These are phyloP conservation scores for Chaetomium tenue DNA, from an alignment of 495 filamentous ascomycete species.

Conservation along the genomic window DNA sequence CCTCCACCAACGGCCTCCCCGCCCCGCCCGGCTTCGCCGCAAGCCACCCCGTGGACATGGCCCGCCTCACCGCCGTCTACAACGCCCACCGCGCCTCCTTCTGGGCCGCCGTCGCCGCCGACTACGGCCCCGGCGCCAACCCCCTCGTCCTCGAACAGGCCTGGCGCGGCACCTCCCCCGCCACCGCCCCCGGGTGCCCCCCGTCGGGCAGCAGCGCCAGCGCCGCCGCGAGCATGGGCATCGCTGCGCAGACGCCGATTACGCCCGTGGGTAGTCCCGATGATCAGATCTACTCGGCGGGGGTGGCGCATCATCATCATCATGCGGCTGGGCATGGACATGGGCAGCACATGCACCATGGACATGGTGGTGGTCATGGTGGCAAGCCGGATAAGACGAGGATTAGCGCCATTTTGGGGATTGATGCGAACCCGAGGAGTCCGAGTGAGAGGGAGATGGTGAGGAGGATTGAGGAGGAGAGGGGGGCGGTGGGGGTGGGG, in stretches of 20 bases:
- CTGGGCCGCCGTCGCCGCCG: slow-evolving; percentile 67
- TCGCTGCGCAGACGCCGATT: slow-evolving; percentile 43
- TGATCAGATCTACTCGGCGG: slow-evolving; percentile 37
- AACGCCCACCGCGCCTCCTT: slow-evolving; percentile 66
- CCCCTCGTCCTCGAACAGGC: slow-evolving; percentile 65
- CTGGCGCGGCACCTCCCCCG: slow-evolving; percentile 53
- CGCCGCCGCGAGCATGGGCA: slow-evolving; percentile 15
- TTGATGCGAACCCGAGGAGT: slow-evolving; percentile 52
- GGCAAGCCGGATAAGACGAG: slow-evolving; percentile 50
- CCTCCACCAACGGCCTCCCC: slow-evolving; percentile 31
- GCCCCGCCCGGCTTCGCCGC: slow-evolving; percentile 21
- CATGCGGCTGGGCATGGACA: background rate
- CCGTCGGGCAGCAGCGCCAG: background rate
- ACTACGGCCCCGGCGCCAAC: slow-evolving; percentile 64
- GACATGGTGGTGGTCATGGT: background rate
- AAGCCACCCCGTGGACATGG: slow-evolving; percentile 58
- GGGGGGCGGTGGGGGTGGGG: slow-evolving; percentile 24
- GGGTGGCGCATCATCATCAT: background rate
- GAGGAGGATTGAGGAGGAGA: slow-evolving; percentile 50
- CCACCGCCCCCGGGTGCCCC: too few species aligned
- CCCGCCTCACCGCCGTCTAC: slow-evolving; percentile 66
- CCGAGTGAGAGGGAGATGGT: slow-evolving; percentile 55
- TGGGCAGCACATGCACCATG: background rate
- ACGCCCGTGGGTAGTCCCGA: slow-evolving; percentile 49
- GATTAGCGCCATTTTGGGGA: slow-evolving; percentile 55